These are phyloP conservation scores for Grammothele lineata DNA, from an alignment of 768 basidiomycete species.

Conservation along the genomic window DNA sequence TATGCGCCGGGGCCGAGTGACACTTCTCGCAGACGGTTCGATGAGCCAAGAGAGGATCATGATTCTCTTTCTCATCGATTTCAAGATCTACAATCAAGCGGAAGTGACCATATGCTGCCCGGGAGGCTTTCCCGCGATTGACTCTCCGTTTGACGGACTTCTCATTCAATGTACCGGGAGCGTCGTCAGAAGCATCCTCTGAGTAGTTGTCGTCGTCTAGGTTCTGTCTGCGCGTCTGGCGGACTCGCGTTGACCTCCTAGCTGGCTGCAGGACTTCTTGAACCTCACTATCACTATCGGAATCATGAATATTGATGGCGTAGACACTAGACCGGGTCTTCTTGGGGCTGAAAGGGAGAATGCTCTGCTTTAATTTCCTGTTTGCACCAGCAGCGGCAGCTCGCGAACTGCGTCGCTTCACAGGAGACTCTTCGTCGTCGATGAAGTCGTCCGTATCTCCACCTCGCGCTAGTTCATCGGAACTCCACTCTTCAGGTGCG, in stretches of 20 bases:
- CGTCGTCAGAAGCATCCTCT: slow-evolving; percentile 21
- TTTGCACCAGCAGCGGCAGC: slow-evolving; percentile 10
- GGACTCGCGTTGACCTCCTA: slow-evolving; percentile 48
- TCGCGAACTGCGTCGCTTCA: slow-evolving; percentile 17
- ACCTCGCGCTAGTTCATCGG: no score
- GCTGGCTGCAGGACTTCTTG: slow-evolving; percentile 22
- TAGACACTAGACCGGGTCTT: no score
- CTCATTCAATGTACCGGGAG: slow-evolving; percentile 27
- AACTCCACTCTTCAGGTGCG: no score
- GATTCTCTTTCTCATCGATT: slow-evolving; percentile 44
- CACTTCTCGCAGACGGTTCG: slow-evolving; percentile 71
- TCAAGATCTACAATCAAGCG: slow-evolving; percentile 38
- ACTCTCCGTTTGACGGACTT: no score
- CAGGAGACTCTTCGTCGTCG: no score
- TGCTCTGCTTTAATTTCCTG: no score
- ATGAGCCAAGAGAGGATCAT: slow-evolving; percentile 55
- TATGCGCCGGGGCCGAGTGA: slow-evolving; percentile 53
- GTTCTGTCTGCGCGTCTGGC: slow-evolving; percentile 11
- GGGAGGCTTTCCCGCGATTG: slow-evolving; percentile 31
- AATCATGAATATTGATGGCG: no score
- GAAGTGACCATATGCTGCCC: slow-evolving; percentile 48
- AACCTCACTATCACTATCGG: slow-evolving; percentile 35
- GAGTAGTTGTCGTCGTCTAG: slow-evolving; percentile 19
- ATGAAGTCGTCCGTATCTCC: no score
- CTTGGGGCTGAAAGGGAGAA: no score